These are phyloP conservation scores for Talaromyces liani DNA, from an alignment of 495 filamentous ascomycete genomes.

Conservation along the genomic window DNA sequence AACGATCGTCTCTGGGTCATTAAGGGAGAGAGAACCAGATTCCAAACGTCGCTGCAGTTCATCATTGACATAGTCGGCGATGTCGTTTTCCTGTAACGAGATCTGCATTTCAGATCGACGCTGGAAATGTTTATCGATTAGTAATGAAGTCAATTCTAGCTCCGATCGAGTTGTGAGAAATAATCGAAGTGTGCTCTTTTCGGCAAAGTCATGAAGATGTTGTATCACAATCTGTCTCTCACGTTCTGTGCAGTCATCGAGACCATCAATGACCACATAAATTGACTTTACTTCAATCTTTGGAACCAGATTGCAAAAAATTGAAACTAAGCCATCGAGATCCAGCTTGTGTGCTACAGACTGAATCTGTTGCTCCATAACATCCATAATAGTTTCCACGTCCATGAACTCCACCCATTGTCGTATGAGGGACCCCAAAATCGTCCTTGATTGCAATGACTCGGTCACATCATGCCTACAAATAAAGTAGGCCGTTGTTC, in stretches of 20 bases:
- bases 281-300: not conserved
- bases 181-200: not conserved
- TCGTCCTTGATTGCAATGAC: slow-evolving; percentile 27
- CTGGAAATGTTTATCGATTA: not conserved
- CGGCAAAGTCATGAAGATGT: not conserved
- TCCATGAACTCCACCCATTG: slow-evolving; percentile 21
- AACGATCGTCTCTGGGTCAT: slow-evolving; percentile 29
- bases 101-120: not conserved
- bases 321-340: not conserved
- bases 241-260: not conserved
- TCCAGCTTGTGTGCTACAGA: not conserved
- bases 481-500: slow-evolving; percentile 34
- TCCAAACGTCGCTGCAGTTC: slow-evolving; percentile 25
- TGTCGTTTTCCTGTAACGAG: slow-evolving; percentile 16
- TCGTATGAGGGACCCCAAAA: slow-evolving; percentile 31
- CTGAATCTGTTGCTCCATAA: not conserved
- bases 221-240: not conserved
- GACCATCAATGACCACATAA: slow-evolving; percentile 2
- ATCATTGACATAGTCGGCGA: slow-evolving; percentile 26
- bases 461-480: slow-evolving; percentile 30
- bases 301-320: not conserved
- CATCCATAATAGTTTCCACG: not conserved
- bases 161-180: slow-evolving; percentile 3
- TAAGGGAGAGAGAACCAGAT: slow-evolving; percentile 22
- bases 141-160: not conserved